These are phyloP conservation scores for Suillus plorans DNA, from an alignment of 768 basidiomycete species.

Conservation along the genomic window DNA sequence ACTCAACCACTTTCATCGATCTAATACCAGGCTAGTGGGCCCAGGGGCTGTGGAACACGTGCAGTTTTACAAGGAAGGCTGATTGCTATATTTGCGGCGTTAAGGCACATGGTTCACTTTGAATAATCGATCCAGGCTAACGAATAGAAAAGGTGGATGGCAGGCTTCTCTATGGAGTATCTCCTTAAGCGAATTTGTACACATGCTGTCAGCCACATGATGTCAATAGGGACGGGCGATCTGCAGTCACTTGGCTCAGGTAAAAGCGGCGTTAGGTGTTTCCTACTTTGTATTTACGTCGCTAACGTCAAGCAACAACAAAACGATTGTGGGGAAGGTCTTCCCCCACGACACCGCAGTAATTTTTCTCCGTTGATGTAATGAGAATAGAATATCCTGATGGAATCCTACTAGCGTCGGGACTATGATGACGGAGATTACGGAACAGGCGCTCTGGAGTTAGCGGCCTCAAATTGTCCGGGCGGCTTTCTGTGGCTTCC, in stretches of 20 bases:
- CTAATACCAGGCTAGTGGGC: not conserved
- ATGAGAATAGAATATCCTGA: not conserved
- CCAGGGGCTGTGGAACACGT: slow-evolving; percentile 5
- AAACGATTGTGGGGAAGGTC: not conserved
- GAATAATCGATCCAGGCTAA: not conserved
- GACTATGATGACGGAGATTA: slow-evolving; percentile 31
- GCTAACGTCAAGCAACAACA: slow-evolving; percentile 4
- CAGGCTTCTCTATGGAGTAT: not conserved
- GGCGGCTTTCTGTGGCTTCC: slow-evolving; percentile 12
- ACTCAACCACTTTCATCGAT: slow-evolving; percentile 3
- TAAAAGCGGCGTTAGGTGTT: slow-evolving; percentile 3
- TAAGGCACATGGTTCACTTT: not conserved
- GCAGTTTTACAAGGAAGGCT: not conserved
- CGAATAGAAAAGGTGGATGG: not conserved
- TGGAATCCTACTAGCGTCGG: not conserved
- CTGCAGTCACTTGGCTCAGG: slow-evolving; percentile 2
- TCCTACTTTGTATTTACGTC: slow-evolving; percentile 3
- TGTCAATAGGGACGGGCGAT: slow-evolving; percentile 1
- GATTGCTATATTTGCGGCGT: slow-evolving; percentile 1
- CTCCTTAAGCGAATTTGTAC: not conserved
- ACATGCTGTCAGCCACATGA: not conserved
- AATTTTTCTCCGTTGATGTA: not conserved
- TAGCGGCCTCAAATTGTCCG: slow-evolving; percentile 20
- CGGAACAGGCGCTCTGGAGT: slow-evolving; percentile 28
- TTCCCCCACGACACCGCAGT: slow-evolving; percentile 3